Evolutionary conservation across 768 basidiomycete genomes (phyloP).

Genomic region (Lactarius indigo): DNA sequence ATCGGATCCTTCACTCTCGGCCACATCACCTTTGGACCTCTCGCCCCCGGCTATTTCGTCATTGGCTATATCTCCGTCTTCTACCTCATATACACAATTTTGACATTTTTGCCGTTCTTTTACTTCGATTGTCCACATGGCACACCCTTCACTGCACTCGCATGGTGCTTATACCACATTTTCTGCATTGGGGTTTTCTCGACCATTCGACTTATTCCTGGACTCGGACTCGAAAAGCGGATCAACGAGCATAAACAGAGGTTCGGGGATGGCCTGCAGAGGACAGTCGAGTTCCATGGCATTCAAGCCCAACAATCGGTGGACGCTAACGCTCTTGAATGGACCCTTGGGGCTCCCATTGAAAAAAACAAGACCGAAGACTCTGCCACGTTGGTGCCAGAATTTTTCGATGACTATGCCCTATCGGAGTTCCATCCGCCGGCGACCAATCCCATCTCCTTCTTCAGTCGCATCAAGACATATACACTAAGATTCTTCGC

Average conservation of each 20-base stretch:
- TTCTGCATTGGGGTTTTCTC: too few relatives aligned
- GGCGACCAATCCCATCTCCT: not conserved
- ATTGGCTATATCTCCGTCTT: too few relatives aligned
- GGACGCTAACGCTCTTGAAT: not conserved
- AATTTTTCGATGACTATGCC: not conserved
- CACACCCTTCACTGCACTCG: too few relatives aligned
- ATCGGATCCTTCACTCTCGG: not conserved
- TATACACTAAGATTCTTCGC: not conserved
- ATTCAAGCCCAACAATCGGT: not conserved
- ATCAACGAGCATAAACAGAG: not conserved
- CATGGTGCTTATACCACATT: too few relatives aligned
- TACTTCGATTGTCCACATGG: too few relatives aligned
- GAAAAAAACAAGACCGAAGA: not conserved
- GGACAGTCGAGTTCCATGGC: not conserved
- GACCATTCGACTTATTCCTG: not conserved
- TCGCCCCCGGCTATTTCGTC: too few relatives aligned
- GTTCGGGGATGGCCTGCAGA: not conserved
- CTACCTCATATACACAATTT: too few relatives aligned
- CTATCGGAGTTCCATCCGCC: not conserved
- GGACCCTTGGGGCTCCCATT: slow-evolving; percentile 1
- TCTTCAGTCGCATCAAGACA: not conserved
- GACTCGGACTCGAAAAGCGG: not conserved
- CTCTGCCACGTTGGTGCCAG: not conserved
- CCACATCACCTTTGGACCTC: too few relatives aligned
- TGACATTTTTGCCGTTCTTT: too few relatives aligned